Conservation (phyloP, 352 stramenopile genomes). For the Phytophthora hibernalis region DNA sequence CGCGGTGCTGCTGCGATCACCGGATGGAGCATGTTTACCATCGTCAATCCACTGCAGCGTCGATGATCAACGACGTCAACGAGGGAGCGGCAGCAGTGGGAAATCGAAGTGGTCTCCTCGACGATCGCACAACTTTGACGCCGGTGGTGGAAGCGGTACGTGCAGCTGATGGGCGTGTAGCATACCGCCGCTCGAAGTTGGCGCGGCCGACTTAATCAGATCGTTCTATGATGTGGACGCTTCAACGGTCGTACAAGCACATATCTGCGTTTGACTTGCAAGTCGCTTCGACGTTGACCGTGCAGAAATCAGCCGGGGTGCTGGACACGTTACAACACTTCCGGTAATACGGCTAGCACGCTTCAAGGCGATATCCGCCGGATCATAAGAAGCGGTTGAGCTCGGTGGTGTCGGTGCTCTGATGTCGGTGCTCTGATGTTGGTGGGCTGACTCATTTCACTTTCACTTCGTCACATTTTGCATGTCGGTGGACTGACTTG, state of each 20-base stretch:
- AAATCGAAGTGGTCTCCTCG: constrained; percentile 9
- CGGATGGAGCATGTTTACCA: constrained; percentile 26
- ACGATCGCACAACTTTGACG: constrained; percentile 28
- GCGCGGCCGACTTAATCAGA: constrained; percentile 23
- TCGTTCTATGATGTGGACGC: constrained; percentile 1
- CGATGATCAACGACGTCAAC: constrained; percentile 9
- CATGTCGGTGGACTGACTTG: constrained; percentile 11
- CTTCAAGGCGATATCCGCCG: neutral
- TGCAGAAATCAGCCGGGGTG: constrained; percentile 22
- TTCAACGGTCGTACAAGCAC: neutral
- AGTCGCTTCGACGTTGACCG: constrained; percentile 11
- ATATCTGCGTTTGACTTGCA: neutral
- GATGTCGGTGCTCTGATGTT: too few relatives aligned
- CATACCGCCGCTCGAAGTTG: neutral
- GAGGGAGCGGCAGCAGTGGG: neutral
- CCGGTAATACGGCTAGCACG: too few relatives aligned
- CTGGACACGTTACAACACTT: constrained; percentile 29
- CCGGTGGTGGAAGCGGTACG: neutral
- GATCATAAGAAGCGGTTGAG: neutral
- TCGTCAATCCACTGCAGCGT: constrained; percentile 3
- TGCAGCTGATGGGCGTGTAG: too few relatives aligned
- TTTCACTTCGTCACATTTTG: too few relatives aligned
- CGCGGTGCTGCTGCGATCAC: constrained; percentile 27
- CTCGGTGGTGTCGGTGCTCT: too few relatives aligned
- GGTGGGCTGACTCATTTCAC: too few relatives aligned